Conservation (phyloP, 1,284 basidiomycete species). For the Pyrrhoderma noxium region DNA sequence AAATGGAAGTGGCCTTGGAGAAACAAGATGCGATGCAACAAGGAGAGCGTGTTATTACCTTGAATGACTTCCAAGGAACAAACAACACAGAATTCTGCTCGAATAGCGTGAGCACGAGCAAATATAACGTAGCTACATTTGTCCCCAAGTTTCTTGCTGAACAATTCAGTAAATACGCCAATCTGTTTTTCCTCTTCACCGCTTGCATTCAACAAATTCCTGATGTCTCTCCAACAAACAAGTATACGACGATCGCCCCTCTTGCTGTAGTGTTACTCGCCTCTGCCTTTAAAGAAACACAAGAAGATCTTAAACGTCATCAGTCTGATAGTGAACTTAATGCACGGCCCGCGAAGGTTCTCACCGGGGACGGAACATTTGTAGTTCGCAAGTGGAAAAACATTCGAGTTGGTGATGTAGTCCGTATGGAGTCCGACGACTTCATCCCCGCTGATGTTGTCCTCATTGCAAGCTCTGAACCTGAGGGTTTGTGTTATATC, state of each 20-base stretch:
- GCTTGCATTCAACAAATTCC: constrained; percentile 98
- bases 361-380: constrained; percentile 63
- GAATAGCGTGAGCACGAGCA: constrained; percentile 92
- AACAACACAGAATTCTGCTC: constrained; percentile 63
- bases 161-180: constrained; percentile 98
- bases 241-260: constrained; percentile 93
- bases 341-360: constrained; percentile 72
- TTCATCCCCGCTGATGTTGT: constrained; percentile 96
- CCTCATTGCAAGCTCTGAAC: constrained; percentile 85
- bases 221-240: constrained; percentile 93
- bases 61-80: constrained; percentile 57
- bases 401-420: constrained; percentile 86
- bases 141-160: constrained; percentile 91
- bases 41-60: constrained; percentile 64
- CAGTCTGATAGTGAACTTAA: constrained; percentile 94
- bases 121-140: constrained; percentile 89
- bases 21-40: constrained; percentile 45
- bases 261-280: constrained; percentile 86
- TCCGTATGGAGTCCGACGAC: constrained; percentile 86
- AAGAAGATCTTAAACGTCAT: constrained; percentile 97
- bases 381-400: constrained; percentile 81
- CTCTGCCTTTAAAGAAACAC: constrained; percentile 94
- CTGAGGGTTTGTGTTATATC: constrained; percentile 95
- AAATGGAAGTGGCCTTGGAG: constrained; percentile 74
- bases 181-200: constrained; percentile 98